These are phyloP conservation scores for Blastobotrys proliferans DNA, from an alignment of 1,139 yeast genomes.

Conservation along the genomic window DNA sequence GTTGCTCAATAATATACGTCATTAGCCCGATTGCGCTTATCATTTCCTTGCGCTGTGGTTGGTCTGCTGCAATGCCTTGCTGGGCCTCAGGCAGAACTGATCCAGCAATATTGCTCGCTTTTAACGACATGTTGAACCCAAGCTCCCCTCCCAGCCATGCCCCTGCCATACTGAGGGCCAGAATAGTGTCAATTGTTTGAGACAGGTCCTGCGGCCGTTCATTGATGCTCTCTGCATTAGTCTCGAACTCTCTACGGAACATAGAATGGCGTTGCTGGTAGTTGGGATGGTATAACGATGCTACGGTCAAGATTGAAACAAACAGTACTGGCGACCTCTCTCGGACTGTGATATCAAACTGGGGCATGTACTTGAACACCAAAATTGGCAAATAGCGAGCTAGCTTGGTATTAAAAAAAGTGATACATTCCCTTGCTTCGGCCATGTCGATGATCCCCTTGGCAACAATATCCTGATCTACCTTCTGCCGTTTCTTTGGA, in stretches of 20 bases:
- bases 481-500: conserved; percentile 7
- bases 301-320: conserved; percentile 23
- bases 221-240: conserved; percentile 13
- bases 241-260: conserved; percentile 21
- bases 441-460: conserved; percentile 13
- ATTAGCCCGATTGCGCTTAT: conserved; percentile 25
- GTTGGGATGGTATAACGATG: conserved; percentile 22
- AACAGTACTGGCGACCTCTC: conserved; percentile 24
- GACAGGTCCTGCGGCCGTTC: conserved; percentile 3
- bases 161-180: conserved; percentile 25
- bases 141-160: conserved; percentile 29
- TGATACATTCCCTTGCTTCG: conserved; percentile 22
- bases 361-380: conserved; percentile 23
- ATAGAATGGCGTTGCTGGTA: conserved; percentile 19
- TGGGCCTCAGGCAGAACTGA: conserved; percentile 20
- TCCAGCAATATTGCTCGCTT: conserved; percentile 25
- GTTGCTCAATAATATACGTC: conserved; percentile 27
- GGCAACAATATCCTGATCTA: conserved; percentile 10
- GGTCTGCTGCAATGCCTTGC: conserved; percentile 11
- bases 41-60: conserved; percentile 15
- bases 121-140: conserved; percentile 24
- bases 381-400: conserved; percentile 25
- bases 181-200: conserved; percentile 17
- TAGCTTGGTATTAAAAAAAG: conserved; percentile 21
- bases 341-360: conserved; percentile 19